Evolutionary conservation across 768 basidiomycete species (phyloP), one percentile per base, ranked within the genome.

Genomic region (Atractiella rhizophila): DNA sequence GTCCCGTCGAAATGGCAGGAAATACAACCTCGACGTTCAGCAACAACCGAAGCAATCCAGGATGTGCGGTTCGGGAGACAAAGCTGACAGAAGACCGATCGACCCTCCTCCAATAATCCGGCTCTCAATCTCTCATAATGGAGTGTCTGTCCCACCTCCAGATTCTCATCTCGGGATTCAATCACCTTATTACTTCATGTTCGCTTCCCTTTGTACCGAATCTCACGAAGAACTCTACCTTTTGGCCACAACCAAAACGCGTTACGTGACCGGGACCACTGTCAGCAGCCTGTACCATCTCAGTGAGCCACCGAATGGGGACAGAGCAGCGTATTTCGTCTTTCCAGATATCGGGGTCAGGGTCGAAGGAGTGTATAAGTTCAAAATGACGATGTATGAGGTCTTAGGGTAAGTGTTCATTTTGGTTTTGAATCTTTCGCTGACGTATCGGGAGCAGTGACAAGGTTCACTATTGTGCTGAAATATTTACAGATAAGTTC

Each of bases 31-130:
- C n/a, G n/a, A n/a, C n/a, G n/a, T n/a, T n/a, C n/a, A n/a, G n/a
- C n/a, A n/a, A n/a, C n/a, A n/a, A n/a, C n/a, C n/a, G n/a, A n/a
- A n/a, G n/a, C n/a, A n/a, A 30, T 30, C 29, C 11, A 11, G 11
- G 29, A 11, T 35, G 9, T 29, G 36, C 16, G 43, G 46, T 4
- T 33, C 37, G 2, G 46, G 46, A 31, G 43, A 45, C 28, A 38
- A 61, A 77, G 83, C 81, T 41, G 86, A 88, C 66, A 69, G 85
- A n/a, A 68, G 85, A 28, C 85, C 86, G 2, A 83, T 94, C 56
- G 85, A 94, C 64, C 86, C 86, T 0, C 83, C 85, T 1, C 85
- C 86, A 15, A 85, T 94, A 61, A 73, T 94, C n/a, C 82, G 88
- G 58, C 71, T 94, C 7, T 73, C 76, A 40, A 79, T 91, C 40